Evolutionary conservation across 768 basidiomycete genomes (phyloP).

Genomic region (Trametes elegans): DNA sequence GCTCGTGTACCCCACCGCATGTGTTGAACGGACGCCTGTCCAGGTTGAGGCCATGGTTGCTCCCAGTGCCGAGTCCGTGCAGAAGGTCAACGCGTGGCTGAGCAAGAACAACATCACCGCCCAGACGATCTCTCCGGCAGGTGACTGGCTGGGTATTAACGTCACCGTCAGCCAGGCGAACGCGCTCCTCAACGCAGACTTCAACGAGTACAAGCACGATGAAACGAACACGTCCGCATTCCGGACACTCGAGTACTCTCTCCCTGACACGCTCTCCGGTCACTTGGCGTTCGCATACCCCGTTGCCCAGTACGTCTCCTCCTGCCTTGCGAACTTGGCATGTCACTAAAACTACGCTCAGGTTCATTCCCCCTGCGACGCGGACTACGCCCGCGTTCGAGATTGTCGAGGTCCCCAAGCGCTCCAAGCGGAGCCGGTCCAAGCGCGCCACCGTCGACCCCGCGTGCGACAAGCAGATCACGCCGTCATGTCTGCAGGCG

Average conservation of each 20-base stretch:
- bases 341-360: not conserved
- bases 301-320: conserved; percentile 21
- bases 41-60: conserved; percentile 29
- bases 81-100: conserved; percentile 30
- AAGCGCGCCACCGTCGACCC: conserved; percentile 34
- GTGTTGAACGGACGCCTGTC: too few relatives aligned
- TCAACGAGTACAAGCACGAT: conserved; percentile 30
- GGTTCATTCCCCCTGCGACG: conserved; percentile 11
- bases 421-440: conserved; percentile 1
- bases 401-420: conserved; percentile 26
- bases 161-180: conserved; percentile 30
- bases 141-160: conserved; percentile 27
- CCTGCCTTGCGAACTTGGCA: not conserved
- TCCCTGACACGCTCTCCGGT: conserved; percentile 31
- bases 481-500: conserved; percentile 25
- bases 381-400: not conserved
- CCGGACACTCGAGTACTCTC: conserved; percentile 36
- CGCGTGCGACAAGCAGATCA: conserved; percentile 34
- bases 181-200: conserved; percentile 23
- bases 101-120: conserved; percentile 24
- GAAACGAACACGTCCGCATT: conserved; percentile 28
- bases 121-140: conserved; percentile 25
- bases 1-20: too few relatives aligned
- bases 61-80: conserved; percentile 20
- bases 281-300: conserved; percentile 33